Percentiles rank a stretch among this genome's conserved stretches.
Evolutionary conservation across 2,329 filamentous ascomycete genomes (phyloP).

Genomic region (Beauveria medogensis): DNA sequence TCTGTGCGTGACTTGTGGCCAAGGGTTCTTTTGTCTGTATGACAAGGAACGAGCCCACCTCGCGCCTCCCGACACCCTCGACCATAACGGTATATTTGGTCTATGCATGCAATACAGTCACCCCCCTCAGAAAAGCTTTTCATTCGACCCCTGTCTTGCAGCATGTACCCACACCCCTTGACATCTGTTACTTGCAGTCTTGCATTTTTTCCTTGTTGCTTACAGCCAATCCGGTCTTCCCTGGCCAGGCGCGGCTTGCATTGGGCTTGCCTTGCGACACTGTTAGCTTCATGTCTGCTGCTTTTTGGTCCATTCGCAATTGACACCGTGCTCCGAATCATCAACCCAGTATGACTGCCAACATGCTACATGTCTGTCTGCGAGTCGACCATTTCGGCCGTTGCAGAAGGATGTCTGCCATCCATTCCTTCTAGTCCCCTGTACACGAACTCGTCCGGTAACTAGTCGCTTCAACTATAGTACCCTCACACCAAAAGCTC

Average conservation of each 20-base stretch:
- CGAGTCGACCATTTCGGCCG: neutral
- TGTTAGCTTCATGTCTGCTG: neutral
- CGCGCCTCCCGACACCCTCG: slow-evolving; percentile 16
- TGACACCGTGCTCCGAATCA: neutral
- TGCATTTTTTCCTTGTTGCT: neutral
- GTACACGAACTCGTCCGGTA: neutral
- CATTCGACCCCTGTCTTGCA: slow-evolving; percentile 14
- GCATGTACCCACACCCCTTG: slow-evolving; percentile 8
- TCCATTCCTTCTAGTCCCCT: neutral
- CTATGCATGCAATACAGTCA: slow-evolving; percentile 24
- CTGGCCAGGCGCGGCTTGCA: slow-evolving; percentile 9
- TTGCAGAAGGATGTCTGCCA: neutral
- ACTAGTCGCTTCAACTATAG: neutral
- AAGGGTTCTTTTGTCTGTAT: slow-evolving; percentile 7
- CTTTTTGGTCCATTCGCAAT: slow-evolving; percentile 1
- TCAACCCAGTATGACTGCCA: neutral
- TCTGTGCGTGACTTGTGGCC: slow-evolving; percentile 2
- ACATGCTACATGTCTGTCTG: neutral
- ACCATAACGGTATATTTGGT: slow-evolving; percentile 21
- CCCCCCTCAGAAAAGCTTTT: slow-evolving; percentile 7
- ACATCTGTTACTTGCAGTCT: slow-evolving; percentile 13
- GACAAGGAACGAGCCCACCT: slow-evolving; percentile 5
- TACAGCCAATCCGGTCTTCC: neutral
- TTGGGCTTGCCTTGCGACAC: slow-evolving; percentile 3
- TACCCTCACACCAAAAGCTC: neutral